These are phyloP conservation scores for Monilinia aucupariae DNA, from an alignment of 2,329 filamentous ascomycete genomes.

Conservation along the genomic window DNA sequence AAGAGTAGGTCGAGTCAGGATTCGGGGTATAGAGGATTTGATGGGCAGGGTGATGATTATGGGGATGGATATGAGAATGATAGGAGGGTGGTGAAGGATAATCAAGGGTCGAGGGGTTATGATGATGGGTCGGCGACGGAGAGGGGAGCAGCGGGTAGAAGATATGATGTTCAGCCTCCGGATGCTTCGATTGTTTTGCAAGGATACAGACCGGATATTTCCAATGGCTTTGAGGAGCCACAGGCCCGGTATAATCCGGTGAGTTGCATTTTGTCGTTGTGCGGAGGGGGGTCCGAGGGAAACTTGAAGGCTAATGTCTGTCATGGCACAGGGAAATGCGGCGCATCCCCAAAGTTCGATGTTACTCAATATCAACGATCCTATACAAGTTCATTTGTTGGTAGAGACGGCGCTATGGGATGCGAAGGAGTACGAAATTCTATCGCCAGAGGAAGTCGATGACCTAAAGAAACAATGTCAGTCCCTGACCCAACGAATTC, in stretches of 20 bases:
- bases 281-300: neutral
- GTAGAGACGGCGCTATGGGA: slow-evolving; percentile 91
- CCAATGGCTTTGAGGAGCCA: slow-evolving; percentile 50
- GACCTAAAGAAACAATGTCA: slow-evolving; percentile 81
- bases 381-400: slow-evolving; percentile 81
- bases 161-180: slow-evolving; percentile 13
- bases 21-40: neutral
- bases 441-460: slow-evolving; percentile 90
- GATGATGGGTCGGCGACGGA: slow-evolving; percentile 7
- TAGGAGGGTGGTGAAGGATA: neutral
- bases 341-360: slow-evolving; percentile 50
- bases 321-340: slow-evolving; percentile 44
- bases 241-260: slow-evolving; percentile 54
- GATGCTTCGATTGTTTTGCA: slow-evolving; percentile 45
- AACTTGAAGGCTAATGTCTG: slow-evolving; percentile 3
- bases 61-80: too few species aligned
- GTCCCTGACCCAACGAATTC: slow-evolving; percentile 67
- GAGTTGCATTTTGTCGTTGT: slow-evolving; percentile 25
- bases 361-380: slow-evolving; percentile 59
- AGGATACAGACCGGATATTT: slow-evolving; percentile 52
- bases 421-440: slow-evolving; percentile 75
- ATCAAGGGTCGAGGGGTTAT: slow-evolving; percentile 7
- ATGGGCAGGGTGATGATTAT: slow-evolving; percentile 5
- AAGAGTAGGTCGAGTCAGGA: slow-evolving; percentile 14
- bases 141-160: neutral